Conservation (phyloP, 228 moss, liverwort and hornwort species). For the Sphagnum fallax region DNA sequence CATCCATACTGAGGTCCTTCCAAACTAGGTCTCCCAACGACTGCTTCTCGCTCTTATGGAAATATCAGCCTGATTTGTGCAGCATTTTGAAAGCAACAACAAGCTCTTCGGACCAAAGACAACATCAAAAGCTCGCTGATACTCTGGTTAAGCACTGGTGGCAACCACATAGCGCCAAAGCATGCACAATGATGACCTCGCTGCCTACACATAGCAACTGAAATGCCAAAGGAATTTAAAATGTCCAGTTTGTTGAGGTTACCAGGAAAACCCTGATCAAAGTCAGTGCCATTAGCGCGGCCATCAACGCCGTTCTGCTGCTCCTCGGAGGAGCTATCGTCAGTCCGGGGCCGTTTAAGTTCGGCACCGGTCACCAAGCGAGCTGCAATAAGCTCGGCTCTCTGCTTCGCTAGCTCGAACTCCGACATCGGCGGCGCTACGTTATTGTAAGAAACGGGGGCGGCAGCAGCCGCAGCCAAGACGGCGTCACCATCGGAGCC, state of each 20-base stretch:
- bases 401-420: slow-evolving; percentile 94
- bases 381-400: slow-evolving; percentile 89
- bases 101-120: no score
- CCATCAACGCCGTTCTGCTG: slow-evolving; percentile 32
- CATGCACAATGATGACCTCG: no score
- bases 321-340: slow-evolving; percentile 41
- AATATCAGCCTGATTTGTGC: no score
- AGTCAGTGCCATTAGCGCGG: slow-evolving; percentile 57
- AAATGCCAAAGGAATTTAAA: no score
- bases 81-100: no score
- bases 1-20: no score
- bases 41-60: no score
- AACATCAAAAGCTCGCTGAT: no score
- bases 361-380: slow-evolving; percentile 68
- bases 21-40: no score
- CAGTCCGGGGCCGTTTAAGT: slow-evolving; percentile 89
- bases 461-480: slow-evolving; percentile 20
- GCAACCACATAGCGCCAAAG: no score
- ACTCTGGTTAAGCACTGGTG: no score
- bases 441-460: slow-evolving; percentile 59
- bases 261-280: slow-evolving; percentile 65
- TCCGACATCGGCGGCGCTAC: slow-evolving; percentile 88
- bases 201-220: no score
- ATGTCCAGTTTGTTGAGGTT: slow-evolving; percentile 1
- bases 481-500: slow-evolving; percentile 32